phyloP scores from a whole-genome alignment of 495 filamentous ascomycete species.

The Penicillium goetzii region DNA sequence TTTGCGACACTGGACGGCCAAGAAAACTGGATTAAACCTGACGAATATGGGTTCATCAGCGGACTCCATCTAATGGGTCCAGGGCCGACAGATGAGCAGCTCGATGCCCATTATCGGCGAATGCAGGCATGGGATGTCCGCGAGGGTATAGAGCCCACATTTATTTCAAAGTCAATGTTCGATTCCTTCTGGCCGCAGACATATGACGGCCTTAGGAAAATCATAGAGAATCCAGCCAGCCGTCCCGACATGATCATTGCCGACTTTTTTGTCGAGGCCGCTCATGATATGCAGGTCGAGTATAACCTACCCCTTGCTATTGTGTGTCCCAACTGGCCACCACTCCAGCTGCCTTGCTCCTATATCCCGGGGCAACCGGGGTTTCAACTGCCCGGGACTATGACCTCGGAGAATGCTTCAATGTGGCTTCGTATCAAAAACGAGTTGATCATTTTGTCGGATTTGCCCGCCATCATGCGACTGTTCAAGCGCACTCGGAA shows the following conservation, averaged over 20 bases:
- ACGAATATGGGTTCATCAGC: constrained; percentile 33
- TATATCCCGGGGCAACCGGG: constrained; percentile 46
- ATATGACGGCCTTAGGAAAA: no score
- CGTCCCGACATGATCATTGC: constrained; percentile 41
- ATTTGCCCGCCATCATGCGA: constrained; percentile 28
- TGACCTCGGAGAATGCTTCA: constrained; percentile 41
- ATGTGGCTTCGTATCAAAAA: constrained; percentile 38
- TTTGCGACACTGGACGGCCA: constrained; percentile 44
- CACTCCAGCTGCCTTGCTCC: constrained; percentile 34
- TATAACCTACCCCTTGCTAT: constrained; percentile 40
- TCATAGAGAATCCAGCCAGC: constrained; percentile 18
- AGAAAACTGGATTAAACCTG: constrained; percentile 33
- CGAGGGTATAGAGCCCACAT: constrained; percentile 26
- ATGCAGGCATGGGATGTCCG: constrained; percentile 37
- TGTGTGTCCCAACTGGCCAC: constrained; percentile 44
- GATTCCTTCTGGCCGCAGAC: no score
- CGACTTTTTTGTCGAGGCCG: constrained; percentile 46
- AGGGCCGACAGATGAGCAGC: constrained; percentile 25
- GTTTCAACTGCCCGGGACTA: constrained; percentile 37
- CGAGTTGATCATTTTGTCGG: constrained; percentile 29
- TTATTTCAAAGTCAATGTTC: no score
- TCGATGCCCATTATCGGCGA: constrained; percentile 34
- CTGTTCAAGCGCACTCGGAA: constrained; percentile 28
- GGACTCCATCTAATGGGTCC: constrained; percentile 28
- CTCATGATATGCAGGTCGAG: constrained; percentile 37